phyloP scores from a whole-genome alignment of 305 asterid species.

The Fraxinus floribunda region DNA sequence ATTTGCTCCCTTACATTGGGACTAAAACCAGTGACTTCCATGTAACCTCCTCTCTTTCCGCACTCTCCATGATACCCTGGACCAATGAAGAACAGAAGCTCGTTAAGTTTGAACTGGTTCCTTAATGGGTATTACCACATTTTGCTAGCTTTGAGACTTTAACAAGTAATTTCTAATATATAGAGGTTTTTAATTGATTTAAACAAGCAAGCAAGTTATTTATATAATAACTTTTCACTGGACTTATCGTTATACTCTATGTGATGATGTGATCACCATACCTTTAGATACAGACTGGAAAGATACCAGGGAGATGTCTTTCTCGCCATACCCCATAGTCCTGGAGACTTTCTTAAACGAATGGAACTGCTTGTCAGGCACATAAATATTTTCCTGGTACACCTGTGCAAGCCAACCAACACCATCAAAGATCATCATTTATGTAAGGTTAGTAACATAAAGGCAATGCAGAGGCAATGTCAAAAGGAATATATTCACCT shows the following conservation, averaged over 20 bases:
- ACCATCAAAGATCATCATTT: neutral
- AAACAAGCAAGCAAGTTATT: neutral
- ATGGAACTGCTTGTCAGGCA: slow-evolving; percentile 80
- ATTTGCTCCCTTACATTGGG: slow-evolving; percentile 55
- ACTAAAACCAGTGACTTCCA: slow-evolving; percentile 87
- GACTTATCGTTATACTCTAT: neutral
- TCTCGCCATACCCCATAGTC: slow-evolving; percentile 80
- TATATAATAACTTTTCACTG: neutral
- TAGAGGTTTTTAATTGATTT: neutral
- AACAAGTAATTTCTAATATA: neutral
- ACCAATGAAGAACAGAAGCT: slow-evolving; percentile 11
- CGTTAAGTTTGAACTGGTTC: slow-evolving; percentile 1
- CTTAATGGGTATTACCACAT: slow-evolving; percentile 2
- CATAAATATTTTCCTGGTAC: slow-evolving; percentile 85
- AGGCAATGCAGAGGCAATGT: neutral
- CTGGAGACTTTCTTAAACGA: slow-evolving; percentile 79
- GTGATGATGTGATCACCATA: slow-evolving; percentile 13
- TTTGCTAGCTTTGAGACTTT: slow-evolving; percentile 21
- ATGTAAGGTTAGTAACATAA: neutral
- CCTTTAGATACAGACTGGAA: slow-evolving; percentile 95
- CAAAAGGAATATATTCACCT: slow-evolving; percentile 43
- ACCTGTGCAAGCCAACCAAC: slow-evolving; percentile 49
- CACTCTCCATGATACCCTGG: slow-evolving; percentile 87
- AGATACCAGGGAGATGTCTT: slow-evolving; percentile 73
- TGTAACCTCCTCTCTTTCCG: slow-evolving; percentile 91